These are phyloP conservation scores for Citrus trifoliata DNA, from an alignment of 345 rosid genomes.

Conservation along the genomic window DNA sequence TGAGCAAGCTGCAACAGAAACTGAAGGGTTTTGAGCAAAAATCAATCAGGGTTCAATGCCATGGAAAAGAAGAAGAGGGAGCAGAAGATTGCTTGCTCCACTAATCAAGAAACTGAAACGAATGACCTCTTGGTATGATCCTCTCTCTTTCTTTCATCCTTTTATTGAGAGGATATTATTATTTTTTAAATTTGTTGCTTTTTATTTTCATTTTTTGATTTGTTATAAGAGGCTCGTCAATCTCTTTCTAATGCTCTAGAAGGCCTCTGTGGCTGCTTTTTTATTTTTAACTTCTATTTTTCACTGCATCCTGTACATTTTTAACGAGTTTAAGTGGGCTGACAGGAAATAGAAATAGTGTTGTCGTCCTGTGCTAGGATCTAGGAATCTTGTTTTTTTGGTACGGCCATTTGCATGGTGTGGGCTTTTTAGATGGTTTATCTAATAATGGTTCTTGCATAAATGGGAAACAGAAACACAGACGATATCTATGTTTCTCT, in stretches of 20 bases:
- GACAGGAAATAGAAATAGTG: background rate
- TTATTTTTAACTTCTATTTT: too few relatives aligned
- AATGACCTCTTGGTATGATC: slow-evolving; percentile 22
- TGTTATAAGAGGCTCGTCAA: too few relatives aligned
- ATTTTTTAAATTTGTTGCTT: too few relatives aligned
- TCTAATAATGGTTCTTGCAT: background rate
- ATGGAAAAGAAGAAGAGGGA: slow-evolving; percentile 37
- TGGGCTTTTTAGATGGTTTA: too few relatives aligned
- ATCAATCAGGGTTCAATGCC: background rate
- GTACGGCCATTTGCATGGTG: background rate
- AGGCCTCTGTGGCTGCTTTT: too few relatives aligned
- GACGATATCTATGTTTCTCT: background rate
- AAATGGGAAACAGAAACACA: background rate
- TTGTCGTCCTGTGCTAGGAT: background rate
- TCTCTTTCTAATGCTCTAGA: background rate
- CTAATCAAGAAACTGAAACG: slow-evolving; percentile 17
- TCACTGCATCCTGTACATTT: background rate
- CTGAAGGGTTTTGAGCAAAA: background rate
- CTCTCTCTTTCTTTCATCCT: background rate
- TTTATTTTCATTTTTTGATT: too few relatives aligned
- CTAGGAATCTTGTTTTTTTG: too few relatives aligned
- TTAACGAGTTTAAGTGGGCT: background rate
- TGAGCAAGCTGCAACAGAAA: background rate
- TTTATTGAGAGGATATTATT: background rate
- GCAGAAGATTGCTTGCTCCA: slow-evolving; percentile 6